A percentile compares a stretch with the other conserved stretches of the same genome.
Evolutionary conservation across 768 basidiomycete species (phyloP).

Genomic region (Macrolepiota fuliginosa): DNA sequence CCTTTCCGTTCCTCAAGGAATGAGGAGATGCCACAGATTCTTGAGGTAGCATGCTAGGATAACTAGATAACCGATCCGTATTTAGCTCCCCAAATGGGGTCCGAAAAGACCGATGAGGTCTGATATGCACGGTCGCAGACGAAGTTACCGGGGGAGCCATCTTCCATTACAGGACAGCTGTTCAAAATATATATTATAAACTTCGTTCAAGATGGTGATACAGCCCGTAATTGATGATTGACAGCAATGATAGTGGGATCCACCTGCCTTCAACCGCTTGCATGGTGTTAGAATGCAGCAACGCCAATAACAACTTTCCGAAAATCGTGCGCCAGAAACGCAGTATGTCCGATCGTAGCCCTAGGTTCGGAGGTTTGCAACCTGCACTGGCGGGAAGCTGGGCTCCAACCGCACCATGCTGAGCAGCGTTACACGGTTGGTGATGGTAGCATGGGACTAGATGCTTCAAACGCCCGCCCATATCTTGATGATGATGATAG

Average conservation of each 20-base stretch:
- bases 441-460: not conserved
- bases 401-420: not conserved
- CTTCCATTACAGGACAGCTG: conserved; percentile 1
- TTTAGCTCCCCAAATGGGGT: not conserved
- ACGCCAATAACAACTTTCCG: not conserved
- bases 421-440: not conserved
- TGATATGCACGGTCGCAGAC: not conserved
- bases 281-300: not conserved
- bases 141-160: conserved; percentile 7
- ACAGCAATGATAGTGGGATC: not conserved
- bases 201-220: not conserved
- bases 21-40: not conserved
- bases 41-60: not conserved
- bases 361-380: not conserved
- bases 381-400: not conserved
- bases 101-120: not conserved
- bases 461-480: not conserved
- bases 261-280: not conserved
- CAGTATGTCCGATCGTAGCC: not conserved
- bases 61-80: not conserved
- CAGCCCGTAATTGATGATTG: not conserved
- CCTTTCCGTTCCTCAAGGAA: not conserved
- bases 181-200: not conserved
- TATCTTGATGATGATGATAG: not conserved
- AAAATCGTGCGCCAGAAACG: not conserved